Conservation (phyloP, 2,329 filamentous ascomycete genomes). For the Aspergillus candidus region DNA sequence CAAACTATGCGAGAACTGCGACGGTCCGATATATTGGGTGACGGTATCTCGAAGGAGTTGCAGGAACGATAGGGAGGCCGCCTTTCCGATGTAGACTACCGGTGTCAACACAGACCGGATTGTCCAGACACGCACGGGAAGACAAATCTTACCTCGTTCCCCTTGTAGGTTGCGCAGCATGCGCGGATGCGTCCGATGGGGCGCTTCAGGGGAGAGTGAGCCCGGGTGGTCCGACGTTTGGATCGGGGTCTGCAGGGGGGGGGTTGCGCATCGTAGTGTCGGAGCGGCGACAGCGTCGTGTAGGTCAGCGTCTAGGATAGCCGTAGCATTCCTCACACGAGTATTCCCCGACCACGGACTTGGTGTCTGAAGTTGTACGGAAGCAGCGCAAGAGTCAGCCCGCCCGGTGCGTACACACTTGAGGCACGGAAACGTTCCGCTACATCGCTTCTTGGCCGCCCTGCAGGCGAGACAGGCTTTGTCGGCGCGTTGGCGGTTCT, state of each 20-base stretch:
- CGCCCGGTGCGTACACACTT: constrained; percentile 44
- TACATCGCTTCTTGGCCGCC: constrained; percentile 48
- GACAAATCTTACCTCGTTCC: constrained; percentile 44
- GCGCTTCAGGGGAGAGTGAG: constrained; percentile 23
- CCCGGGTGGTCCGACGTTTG: constrained; percentile 5
- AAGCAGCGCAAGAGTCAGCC: constrained; percentile 31
- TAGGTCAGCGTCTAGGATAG: neutral
- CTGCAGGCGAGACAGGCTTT: constrained; percentile 47
- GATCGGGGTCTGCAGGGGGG: constrained; percentile 3
- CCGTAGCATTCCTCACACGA: neutral
- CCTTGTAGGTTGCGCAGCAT: constrained; percentile 51
- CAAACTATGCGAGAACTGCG: constrained; percentile 48
- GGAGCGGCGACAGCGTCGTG: constrained; percentile 12
- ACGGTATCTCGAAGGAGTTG: constrained; percentile 46
- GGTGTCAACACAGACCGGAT: neutral
- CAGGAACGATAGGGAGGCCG: constrained; percentile 48
- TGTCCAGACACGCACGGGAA: neutral
- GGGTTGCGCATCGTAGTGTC: constrained; percentile 5
- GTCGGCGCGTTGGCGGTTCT: constrained; percentile 45
- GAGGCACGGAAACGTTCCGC: constrained; percentile 44
- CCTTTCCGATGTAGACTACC: constrained; percentile 28
- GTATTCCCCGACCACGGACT: neutral
- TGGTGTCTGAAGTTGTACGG: neutral
- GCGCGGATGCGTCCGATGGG: constrained; percentile 26
- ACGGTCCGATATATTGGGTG: constrained; percentile 49